phyloP scores from a whole-genome alignment of 2,329 filamentous ascomycete genomes.

The Furcasterigmium sp. region DNA sequence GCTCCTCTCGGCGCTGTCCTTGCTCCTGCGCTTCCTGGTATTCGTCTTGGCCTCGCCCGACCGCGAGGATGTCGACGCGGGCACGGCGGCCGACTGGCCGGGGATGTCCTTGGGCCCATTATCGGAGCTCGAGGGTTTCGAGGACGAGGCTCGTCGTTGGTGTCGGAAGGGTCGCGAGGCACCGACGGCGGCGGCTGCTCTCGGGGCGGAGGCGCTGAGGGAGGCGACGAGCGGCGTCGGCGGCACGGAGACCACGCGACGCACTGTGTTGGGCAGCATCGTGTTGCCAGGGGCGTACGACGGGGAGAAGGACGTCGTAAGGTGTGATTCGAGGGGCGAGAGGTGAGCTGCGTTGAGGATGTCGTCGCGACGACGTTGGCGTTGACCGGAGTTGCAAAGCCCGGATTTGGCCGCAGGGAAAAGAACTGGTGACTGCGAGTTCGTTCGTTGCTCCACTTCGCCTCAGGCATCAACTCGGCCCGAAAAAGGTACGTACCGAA shows the following conservation, averaged over 20 bases:
- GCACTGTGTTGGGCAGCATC: conserved; percentile 52
- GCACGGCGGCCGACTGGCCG: conserved; percentile 39
- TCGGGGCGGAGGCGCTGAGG: conserved; percentile 34
- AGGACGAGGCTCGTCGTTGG: conserved; percentile 54
- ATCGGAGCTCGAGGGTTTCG: conserved; percentile 57
- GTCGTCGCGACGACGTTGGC: conserved; percentile 21
- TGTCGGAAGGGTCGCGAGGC: conserved; percentile 23
- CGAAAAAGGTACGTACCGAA: neutral
- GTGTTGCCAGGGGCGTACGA: conserved; percentile 19
- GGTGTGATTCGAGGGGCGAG: neutral
- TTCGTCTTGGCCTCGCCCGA: conserved; percentile 34
- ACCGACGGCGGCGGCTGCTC: conserved; percentile 25
- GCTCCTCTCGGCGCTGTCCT: conserved; percentile 39
- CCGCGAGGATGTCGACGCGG: conserved; percentile 37
- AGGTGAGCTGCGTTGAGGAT: conserved; percentile 21
- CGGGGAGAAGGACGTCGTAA: conserved; percentile 4
- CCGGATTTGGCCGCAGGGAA: conserved; percentile 30
- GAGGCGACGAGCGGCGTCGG: conserved; percentile 38
- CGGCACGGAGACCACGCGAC: conserved; percentile 44
- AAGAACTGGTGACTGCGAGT: conserved; percentile 14
- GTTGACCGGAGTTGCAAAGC: conserved; percentile 14
- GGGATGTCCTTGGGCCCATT: conserved; percentile 48
- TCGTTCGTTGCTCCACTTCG: conserved; percentile 3
- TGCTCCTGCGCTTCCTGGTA: conserved; percentile 51
- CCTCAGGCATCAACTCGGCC: conserved; percentile 9